These are phyloP conservation scores for Cladobotryum protrusum DNA, from an alignment of 2,329 filamentous ascomycete species.

Conservation along the genomic window DNA sequence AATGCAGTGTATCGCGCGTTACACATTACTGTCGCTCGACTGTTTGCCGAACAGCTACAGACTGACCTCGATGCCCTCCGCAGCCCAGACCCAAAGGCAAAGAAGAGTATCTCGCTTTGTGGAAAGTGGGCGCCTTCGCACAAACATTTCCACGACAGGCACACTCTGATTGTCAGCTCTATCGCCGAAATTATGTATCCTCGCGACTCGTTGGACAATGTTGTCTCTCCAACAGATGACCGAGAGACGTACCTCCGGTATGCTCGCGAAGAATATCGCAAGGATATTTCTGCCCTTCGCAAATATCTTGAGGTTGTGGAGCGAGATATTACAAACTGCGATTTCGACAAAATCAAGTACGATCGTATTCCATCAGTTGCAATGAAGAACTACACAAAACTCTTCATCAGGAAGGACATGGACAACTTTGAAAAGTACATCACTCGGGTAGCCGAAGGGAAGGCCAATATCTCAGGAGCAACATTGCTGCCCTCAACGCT, in stretches of 20 bases:
- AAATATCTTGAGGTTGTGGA: conserved; percentile 49
- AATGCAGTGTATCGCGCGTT: conserved; percentile 45
- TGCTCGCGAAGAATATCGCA: conserved; percentile 48
- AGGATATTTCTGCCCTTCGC: conserved; percentile 45
- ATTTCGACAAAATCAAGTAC: conserved; percentile 47
- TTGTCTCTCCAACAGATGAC: conserved; percentile 28
- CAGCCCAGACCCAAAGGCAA: conserved; percentile 32
- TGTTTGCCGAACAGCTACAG: conserved; percentile 51
- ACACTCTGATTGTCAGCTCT: conserved; percentile 50
- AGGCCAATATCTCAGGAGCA: conserved; percentile 48
- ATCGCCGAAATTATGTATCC: conserved; percentile 52
- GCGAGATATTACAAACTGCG: conserved; percentile 40
- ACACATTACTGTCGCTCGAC: conserved; percentile 45
- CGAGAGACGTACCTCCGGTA: conserved; percentile 48
- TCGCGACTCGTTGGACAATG: conserved; percentile 22
- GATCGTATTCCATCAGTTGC: conserved; percentile 50
- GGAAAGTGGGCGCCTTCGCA: conserved; percentile 56
- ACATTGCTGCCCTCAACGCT: conserved; percentile 47
- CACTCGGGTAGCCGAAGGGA: conserved; percentile 40
- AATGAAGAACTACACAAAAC: conserved; percentile 45
- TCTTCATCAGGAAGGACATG: conserved; percentile 46
- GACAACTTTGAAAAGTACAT: conserved; percentile 46
- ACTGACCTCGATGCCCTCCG: conserved; percentile 38
- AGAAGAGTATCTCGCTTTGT: conserved; percentile 46
- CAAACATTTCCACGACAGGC: conserved; percentile 50